Evolutionary conservation across 352 stramenopile genomes (phyloP).

Genomic region (Phytopythium helicoides): DNA sequence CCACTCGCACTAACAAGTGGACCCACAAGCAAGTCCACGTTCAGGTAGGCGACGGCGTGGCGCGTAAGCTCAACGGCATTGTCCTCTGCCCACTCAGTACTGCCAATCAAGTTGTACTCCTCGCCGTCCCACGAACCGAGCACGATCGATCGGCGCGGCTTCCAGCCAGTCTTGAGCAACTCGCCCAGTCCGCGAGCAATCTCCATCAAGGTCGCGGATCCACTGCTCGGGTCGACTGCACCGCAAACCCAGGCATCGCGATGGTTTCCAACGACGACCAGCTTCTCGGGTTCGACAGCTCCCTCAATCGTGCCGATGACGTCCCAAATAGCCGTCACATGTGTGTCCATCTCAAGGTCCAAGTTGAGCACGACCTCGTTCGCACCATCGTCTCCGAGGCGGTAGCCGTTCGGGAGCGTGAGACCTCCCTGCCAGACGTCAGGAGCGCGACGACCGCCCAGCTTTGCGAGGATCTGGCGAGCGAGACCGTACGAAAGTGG

Average conservation of each 20-base stretch:
- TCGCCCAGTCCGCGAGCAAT: slow-evolving; percentile 56
- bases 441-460: slow-evolving; percentile 43
- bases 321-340: slow-evolving; percentile 65
- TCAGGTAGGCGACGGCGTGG: slow-evolving; percentile 70
- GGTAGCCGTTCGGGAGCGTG: slow-evolving; percentile 49
- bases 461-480: slow-evolving; percentile 42
- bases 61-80: slow-evolving; percentile 30
- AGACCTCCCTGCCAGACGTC: slow-evolving; percentile 51
- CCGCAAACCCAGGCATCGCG: slow-evolving; percentile 81
- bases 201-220: slow-evolving; percentile 60
- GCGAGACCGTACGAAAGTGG: slow-evolving; percentile 71
- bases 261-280: slow-evolving; percentile 73
- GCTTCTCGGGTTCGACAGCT: slow-evolving; percentile 29
- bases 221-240: slow-evolving; percentile 63
- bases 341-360: slow-evolving; percentile 53
- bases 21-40: slow-evolving; percentile 68
- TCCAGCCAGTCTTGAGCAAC: slow-evolving; percentile 55
- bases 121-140: slow-evolving; percentile 75
- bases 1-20: slow-evolving; percentile 34
- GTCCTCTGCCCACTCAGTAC: slow-evolving; percentile 71
- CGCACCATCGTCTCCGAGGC: slow-evolving; percentile 37
- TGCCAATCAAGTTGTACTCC: slow-evolving; percentile 72
- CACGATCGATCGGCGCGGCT: slow-evolving; percentile 58
- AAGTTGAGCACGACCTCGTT: slow-evolving; percentile 28
- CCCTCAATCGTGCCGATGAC: slow-evolving; percentile 55